Conservation (phyloP, 345 rosid genomes). For the Euclidium syriacum region DNA sequence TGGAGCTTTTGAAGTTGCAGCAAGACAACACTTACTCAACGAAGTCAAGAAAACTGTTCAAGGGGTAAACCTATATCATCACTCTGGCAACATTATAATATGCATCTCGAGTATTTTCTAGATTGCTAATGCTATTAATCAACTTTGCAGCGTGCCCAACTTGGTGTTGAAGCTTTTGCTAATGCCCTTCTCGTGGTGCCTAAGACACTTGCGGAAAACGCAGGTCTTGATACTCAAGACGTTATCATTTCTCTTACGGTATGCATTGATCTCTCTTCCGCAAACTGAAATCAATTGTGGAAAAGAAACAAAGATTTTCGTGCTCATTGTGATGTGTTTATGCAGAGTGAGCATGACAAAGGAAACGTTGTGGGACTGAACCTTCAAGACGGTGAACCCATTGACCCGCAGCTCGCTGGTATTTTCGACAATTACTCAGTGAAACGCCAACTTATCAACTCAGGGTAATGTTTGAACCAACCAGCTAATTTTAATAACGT, state of each 20-base stretch:
- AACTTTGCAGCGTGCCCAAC: slow-evolving; percentile 81
- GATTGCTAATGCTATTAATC: slow-evolving; percentile 11
- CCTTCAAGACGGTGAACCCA: slow-evolving; percentile 75
- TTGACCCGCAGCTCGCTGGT: slow-evolving; percentile 92
- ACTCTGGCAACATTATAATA: neutral
- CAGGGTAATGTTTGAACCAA: slow-evolving; percentile 57
- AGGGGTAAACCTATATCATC: slow-evolving; percentile 58
- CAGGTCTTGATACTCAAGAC: slow-evolving; percentile 97
- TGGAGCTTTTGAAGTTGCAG: slow-evolving; percentile 98
- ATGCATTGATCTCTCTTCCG: neutral
- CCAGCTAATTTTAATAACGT: neutral
- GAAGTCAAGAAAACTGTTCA: slow-evolving; percentile 92
- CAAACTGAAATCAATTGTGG: neutral
- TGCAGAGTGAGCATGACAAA: slow-evolving; percentile 90
- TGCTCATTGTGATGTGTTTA: slow-evolving; percentile 4
- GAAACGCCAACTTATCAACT: slow-evolving; percentile 90
- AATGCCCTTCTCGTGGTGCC: slow-evolving; percentile 97
- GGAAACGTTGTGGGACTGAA: slow-evolving; percentile 84
- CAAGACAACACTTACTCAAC: slow-evolving; percentile 72
- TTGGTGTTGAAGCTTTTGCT: slow-evolving; percentile 97
- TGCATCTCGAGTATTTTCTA: neutral
- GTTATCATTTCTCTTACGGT: slow-evolving; percentile 86
- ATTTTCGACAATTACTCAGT: slow-evolving; percentile 94
- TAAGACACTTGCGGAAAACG: slow-evolving; percentile 93
- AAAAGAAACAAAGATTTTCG: neutral